Base-by-base conservation (phyloP, 1,284 basidiomycete genomes). In the Veloboletus limbatus region DNA sequence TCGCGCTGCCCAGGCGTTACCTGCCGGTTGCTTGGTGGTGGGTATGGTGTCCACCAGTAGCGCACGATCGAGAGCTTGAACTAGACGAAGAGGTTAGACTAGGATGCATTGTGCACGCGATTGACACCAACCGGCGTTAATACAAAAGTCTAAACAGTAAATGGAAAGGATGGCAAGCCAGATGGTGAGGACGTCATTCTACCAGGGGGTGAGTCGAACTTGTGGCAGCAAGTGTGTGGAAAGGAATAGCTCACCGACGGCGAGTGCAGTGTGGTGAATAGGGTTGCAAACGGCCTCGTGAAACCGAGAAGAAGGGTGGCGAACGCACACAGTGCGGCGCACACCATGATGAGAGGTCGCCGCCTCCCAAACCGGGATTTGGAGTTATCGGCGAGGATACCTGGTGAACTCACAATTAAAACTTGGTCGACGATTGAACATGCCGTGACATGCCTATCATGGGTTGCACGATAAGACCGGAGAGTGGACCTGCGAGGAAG, bases 1-100 rank as follows among this genome's bases (percentile, higher is more conserved):
- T 18, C 89, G 76, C 0, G 92, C 92, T 2, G 92, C 94, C 95
- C 96, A 99, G 0, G 95, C 96, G 64, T 95, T 97, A 0, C 88
- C 95, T 17, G 80, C 75, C 8, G 92, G 83, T 65, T 98, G 96
- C 39, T 83, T 75, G 1, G 76, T 67, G 1, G 87, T 74, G 33
- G 81, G 85, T 8, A 88, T 62, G 0, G 72, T 82, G 54, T 89
- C 86, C 1, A 94, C 84, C 14, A 92, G 70, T 6, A 93, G 74
- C 0, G 90, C 87, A 32, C 92, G 85, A 60, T 93, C 89, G 22
- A 90, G 79, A 0, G 92, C 89, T 66, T 88, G 85, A 1, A 93
- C 88, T 82, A 20, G 54, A 48, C 2, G 9, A 24, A 22, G 21
- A 37, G 8, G 30, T 57, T 21, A 50, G 50, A 33, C 13, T 22